These are phyloP conservation scores for Pseudocercospora crystallina DNA, from an alignment of 2,329 filamentous ascomycete species.

Conservation along the genomic window DNA sequence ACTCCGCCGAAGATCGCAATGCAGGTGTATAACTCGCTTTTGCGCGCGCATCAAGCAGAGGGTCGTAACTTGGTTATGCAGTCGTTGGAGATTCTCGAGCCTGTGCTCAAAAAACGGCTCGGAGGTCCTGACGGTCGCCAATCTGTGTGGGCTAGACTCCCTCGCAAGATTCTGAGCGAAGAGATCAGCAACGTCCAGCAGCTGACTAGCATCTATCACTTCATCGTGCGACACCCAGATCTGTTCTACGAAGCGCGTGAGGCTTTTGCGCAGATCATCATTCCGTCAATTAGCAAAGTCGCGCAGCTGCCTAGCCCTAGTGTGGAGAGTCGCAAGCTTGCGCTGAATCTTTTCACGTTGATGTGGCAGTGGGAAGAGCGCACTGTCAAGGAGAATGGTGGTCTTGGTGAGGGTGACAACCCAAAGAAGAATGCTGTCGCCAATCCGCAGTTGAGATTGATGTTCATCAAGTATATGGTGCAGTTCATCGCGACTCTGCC, in stretches of 20 bases:
- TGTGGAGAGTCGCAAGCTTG: conserved; percentile 87
- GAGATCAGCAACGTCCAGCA: conserved; percentile 94
- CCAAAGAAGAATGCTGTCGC: conserved; percentile 40
- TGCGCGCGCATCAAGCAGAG: conserved; percentile 93
- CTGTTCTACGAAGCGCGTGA: conserved; percentile 94
- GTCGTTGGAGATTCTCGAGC: conserved; percentile 90
- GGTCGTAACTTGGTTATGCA: conserved; percentile 89
- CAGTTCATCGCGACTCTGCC: conserved; percentile 90
- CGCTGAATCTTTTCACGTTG: conserved; percentile 83
- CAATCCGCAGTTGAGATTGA: conserved; percentile 61
- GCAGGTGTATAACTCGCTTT: conserved; percentile 87
- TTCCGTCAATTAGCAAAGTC: conserved; percentile 84
- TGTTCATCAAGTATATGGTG: conserved; percentile 91
- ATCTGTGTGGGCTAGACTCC: conserved; percentile 84
- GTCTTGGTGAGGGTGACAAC: conserved; percentile 30
- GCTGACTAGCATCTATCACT: conserved; percentile 96
- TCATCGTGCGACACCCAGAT: conserved; percentile 86
- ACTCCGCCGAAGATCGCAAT: conserved; percentile 94
- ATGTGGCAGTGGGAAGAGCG: conserved; percentile 92
- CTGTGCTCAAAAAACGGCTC: conserved; percentile 83
- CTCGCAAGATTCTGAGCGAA: conserved; percentile 85
- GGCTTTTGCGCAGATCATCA: conserved; percentile 84
- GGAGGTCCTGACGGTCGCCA: conserved; percentile 69
- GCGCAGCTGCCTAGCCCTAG: conserved; percentile 79
- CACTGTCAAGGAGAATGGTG: conserved; percentile 63